Evolutionary conservation across 129 eudicot genomes (phyloP).

Genomic region (Heracleum sosnowskyi): DNA sequence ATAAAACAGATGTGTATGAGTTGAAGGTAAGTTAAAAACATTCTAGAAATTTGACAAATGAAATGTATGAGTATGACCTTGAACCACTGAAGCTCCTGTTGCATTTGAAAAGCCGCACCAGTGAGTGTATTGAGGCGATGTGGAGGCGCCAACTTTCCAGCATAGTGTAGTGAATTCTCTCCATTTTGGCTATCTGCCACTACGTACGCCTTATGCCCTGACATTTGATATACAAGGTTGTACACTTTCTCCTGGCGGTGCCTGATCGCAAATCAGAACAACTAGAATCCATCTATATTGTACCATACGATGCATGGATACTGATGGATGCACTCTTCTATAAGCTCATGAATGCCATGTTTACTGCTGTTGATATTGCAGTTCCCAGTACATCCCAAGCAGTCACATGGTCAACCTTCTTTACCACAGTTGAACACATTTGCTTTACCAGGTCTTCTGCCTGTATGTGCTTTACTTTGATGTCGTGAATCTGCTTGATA

Average conservation of each 20-base stretch:
- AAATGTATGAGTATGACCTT: not conserved
- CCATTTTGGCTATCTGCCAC: not conserved
- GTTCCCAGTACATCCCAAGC: not conserved
- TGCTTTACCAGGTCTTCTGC: not conserved
- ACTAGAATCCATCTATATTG: not conserved
- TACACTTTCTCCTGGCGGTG: conserved; percentile 2
- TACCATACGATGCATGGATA: conserved; percentile 3
- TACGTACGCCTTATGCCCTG: not conserved
- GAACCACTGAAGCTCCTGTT: not conserved
- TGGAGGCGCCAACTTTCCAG: not conserved
- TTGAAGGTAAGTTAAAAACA: not conserved
- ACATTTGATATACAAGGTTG: conserved; percentile 3
- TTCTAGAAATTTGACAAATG: not conserved
- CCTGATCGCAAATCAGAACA: not conserved
- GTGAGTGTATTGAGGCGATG: conserved; percentile 2
- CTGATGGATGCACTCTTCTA: not conserved
- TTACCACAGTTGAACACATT: not conserved
- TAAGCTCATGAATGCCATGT: conserved; percentile 1
- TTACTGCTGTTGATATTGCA: not conserved
- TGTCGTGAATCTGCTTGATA: not conserved
- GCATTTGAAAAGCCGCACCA: conserved; percentile 9
- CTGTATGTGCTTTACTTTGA: not conserved
- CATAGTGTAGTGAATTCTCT: not conserved
- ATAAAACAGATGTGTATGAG: not conserved
- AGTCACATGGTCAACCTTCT: not conserved